phyloP scores from a whole-genome alignment of 108 stramenopile species.

The Nitzschia sp. region DNA sequence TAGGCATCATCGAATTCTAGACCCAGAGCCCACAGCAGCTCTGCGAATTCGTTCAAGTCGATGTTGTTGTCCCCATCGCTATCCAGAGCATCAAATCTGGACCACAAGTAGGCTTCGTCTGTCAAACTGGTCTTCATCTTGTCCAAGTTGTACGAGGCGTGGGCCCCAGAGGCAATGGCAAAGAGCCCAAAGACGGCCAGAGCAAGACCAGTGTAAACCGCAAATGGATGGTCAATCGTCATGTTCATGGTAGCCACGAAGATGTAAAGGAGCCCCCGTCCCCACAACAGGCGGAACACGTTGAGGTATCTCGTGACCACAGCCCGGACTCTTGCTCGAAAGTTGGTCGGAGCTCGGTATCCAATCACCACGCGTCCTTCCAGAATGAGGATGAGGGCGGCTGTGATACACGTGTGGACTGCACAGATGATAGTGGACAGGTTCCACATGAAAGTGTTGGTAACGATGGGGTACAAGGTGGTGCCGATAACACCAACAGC shows the following conservation, averaged over 20 bases:
- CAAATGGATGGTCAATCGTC: constrained; percentile 28
- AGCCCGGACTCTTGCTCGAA: constrained; percentile 36
- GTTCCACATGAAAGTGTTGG: constrained; percentile 19
- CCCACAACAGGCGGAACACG: constrained; percentile 52
- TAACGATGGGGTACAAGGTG: constrained; percentile 31
- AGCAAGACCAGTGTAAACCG: constrained; percentile 25
- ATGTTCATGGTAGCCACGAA: constrained; percentile 46
- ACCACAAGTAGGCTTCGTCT: constrained; percentile 45
- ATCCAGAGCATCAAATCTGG: constrained; percentile 42
- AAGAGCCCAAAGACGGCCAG: constrained; percentile 40
- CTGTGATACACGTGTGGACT: constrained; percentile 24
- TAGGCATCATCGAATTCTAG: constrained; percentile 57
- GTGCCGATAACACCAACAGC: constrained; percentile 32
- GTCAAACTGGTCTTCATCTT: constrained; percentile 42
- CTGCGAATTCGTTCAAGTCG: constrained; percentile 38
- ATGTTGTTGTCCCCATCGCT: constrained; percentile 43
- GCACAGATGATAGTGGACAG: constrained; percentile 25
- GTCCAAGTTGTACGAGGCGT: constrained; percentile 37
- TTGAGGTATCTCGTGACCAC: constrained; percentile 37
- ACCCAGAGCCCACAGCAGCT: constrained; percentile 42
- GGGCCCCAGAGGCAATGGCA: constrained; percentile 34
- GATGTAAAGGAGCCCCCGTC: constrained; percentile 57
- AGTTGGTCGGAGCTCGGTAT: constrained; percentile 26
- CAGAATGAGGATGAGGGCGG: constrained; percentile 37
- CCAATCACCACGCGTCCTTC: constrained; percentile 39